Conservation (phyloP, 2,329 filamentous ascomycete species). For the Microsporum canis region DNA sequence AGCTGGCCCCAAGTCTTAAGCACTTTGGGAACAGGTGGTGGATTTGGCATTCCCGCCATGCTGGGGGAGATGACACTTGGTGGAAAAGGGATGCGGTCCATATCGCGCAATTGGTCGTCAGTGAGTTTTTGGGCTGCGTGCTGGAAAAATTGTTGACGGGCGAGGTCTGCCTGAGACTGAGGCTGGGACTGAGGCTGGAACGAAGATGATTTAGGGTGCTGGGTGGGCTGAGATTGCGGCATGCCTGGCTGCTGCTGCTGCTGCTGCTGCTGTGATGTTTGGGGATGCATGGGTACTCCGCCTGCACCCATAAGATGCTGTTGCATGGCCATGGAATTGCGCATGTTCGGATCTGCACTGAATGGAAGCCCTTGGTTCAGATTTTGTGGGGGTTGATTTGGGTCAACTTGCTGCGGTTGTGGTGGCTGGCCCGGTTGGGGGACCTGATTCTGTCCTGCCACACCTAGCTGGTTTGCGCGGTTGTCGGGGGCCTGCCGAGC, state of each 20-base stretch:
- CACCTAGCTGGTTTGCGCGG: neutral
- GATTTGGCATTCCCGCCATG: constrained; percentile 16
- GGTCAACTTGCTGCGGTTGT: constrained; percentile 21
- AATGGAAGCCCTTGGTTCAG: constrained; percentile 24
- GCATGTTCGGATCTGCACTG: constrained; percentile 25
- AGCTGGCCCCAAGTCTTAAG: constrained; percentile 47
- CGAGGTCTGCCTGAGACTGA: constrained; percentile 20
- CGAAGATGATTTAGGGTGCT: constrained; percentile 9
- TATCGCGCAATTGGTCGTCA: constrained; percentile 31
- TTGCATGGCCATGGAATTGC: constrained; percentile 25
- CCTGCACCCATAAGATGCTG: constrained; percentile 26
- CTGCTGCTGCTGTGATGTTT: neutral
- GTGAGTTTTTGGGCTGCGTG: constrained; percentile 26
- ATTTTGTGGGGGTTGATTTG: constrained; percentile 23
- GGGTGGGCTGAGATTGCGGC: constrained; percentile 11
- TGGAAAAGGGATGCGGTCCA: constrained; percentile 33
- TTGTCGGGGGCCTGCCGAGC: constrained; percentile 11
- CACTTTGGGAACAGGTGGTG: constrained; percentile 36
- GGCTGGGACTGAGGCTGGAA: constrained; percentile 14
- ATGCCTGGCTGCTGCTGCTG: constrained; percentile 1
- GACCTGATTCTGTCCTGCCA: neutral
- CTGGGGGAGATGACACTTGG: constrained; percentile 25
- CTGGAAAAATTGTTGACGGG: constrained; percentile 25
- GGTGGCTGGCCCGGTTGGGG: neutral
- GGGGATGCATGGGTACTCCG: constrained; percentile 12